phyloP scores from a whole-genome alignment of 768 basidiomycete species.

The Lactifluus subvellereus region DNA sequence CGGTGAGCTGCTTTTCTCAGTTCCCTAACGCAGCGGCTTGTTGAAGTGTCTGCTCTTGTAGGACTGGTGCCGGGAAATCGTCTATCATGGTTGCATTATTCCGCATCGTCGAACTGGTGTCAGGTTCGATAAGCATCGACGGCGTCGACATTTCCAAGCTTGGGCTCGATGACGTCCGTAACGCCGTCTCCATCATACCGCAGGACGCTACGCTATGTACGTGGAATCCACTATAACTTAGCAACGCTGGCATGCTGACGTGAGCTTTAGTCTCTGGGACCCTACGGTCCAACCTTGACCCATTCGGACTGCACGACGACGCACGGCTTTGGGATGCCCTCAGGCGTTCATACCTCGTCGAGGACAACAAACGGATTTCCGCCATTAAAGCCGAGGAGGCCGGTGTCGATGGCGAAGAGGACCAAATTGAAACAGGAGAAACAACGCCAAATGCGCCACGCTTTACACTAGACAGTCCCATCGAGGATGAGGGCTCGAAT shows the following conservation, averaged over 20 bases:
- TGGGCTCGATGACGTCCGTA: conserved; percentile 69
- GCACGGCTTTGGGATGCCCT: conserved; percentile 83
- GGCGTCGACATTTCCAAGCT: conserved; percentile 78
- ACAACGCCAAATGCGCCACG: conserved; percentile 31
- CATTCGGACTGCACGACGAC: conserved; percentile 78
- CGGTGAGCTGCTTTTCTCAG: conserved; percentile 32
- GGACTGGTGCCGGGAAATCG: conserved; percentile 84
- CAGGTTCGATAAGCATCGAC: conserved; percentile 74
- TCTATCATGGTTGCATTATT: conserved; percentile 87
- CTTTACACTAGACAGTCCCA: conserved; percentile 75
- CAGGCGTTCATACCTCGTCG: conserved; percentile 77
- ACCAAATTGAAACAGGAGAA: conserved; percentile 33
- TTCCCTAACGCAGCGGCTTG: not conserved
- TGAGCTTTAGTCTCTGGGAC: conserved; percentile 61
- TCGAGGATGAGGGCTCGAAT: conserved; percentile 86
- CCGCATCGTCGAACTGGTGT: conserved; percentile 73
- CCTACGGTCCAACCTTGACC: conserved; percentile 82
- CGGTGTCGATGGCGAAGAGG: conserved; percentile 35
- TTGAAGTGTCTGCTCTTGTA: conserved; percentile 15
- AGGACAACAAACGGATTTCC: conserved; percentile 34
- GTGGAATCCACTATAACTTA: conserved; percentile 44
- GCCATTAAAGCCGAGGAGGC: conserved; percentile 31
- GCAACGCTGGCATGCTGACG: conserved; percentile 15
- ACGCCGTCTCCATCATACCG: conserved; percentile 70
- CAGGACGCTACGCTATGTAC: conserved; percentile 53